Evolutionary conservation across 1,284 basidiomycete genomes (phyloP), one percentile per base, ranked within the genome.

Genomic region (Apiotrichum akiyoshidainum): DNA sequence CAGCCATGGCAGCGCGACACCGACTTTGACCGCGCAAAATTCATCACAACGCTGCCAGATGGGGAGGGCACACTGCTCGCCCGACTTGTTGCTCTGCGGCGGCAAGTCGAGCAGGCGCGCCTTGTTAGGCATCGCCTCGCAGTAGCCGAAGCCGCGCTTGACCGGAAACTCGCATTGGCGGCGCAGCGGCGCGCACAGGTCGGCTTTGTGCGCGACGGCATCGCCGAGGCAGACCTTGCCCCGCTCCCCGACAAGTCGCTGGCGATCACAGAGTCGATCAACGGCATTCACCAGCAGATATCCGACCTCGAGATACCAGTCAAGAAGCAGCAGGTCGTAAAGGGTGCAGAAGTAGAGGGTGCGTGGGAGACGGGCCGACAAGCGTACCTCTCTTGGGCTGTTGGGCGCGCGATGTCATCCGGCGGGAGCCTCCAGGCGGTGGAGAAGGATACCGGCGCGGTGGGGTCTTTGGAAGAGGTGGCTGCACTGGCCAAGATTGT

Each of bases 1-100:
- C 52, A 79, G 78, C 78, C 78, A 44, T 77, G 75, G 71, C 78
- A 78, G 40, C 60, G 68, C 26, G 74, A 68, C 6, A 62, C 78
- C 5, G 77, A 79, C 64, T 79, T 78, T 52, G 60, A 65, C 16
- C 68, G 78, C 22, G 77, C 73, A 0, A 64, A 68, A 42, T 71
- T 74, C 59, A 71, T 79, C 7, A 64, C 69, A 1, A 31, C 58
- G 2, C 58, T 73, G 1, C 65, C 68, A 0, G 64, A 66, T 16
- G 75, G 75, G 1, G 72, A 75, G 54, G 63, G 59, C 1, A 55
- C 60, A 1, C 50, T 79, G 5, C 65, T 67, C n/a, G 42, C 50
- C 3, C 60, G 63, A 21, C 59, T 79, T 10, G 70, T 71, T 21
- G 55, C 66, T 1, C 59, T 78, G 19, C 66, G 78, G 12, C 53